Base-by-base conservation (phyloP, 192 early-diverging fungal species). In the Spinellus fusiger region DNA sequence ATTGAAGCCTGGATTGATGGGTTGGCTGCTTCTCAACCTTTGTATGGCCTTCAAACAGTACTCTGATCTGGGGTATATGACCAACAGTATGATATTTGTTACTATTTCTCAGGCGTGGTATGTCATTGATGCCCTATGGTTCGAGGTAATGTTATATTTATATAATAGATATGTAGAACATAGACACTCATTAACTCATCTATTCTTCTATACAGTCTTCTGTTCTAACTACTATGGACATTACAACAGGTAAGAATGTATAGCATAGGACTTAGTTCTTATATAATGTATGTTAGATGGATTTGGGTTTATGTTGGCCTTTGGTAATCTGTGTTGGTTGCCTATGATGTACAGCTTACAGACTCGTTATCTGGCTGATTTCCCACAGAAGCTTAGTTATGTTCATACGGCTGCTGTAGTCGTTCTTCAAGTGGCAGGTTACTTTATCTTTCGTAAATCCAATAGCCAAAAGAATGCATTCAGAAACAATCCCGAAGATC, bases 171-270 rank as follows among this genome's bases (percentile, higher is more conserved):
- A 27, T n/a, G 16, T 26, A 5, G 25, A 8, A 50, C 28, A 37
- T 4, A 47, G 5, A 59, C 37, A 49, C 8, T 27, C 29, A 27
- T n/a, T 10, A 26, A 16, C 9, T 32, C 15, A 44, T 29, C 34
- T 22, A 27, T 23, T 57, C 13, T 54, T 31, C 32, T 59, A 47
- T 47, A 25, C 40, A 84, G 66, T 49, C 76, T 18, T 84, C 90
- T 15, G 87, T 98, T 23, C 64, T 98, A 70, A 94, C 94, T 27
- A 97, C 94, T 10, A 95, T 96, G 91, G 93, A 96, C 58, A 91
- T 98, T 29, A 92, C 86, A 16, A 93, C 89, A 5, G 58, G 58
- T 60, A 60, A 60, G 13, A n/a, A 44, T 44, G 18, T 12, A 10
- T 44, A 44, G 13, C 3, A 12, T 28, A 48, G 47, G 7, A 53